Evolutionary conservation across 257 asterid genomes (phyloP).

Genomic region (Nicotiana tabacum): DNA sequence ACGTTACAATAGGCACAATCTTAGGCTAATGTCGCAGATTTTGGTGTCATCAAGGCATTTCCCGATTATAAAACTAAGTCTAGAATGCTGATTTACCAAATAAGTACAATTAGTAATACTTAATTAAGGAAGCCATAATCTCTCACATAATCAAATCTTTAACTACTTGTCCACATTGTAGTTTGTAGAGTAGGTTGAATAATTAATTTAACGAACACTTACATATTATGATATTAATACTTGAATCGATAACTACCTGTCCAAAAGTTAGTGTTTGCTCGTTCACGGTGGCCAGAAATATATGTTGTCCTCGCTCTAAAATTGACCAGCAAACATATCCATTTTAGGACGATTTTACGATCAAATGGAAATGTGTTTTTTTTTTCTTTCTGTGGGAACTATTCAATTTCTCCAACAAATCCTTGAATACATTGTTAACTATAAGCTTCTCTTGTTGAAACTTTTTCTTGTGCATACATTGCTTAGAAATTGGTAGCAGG

Average conservation of each 20-base stretch:
- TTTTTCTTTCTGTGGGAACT: slow-evolving; percentile 21
- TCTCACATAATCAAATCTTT: not conserved
- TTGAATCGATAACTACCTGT: slow-evolving; percentile 16
- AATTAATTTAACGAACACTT: not conserved
- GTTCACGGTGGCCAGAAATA: slow-evolving; percentile 16
- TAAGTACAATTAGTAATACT: slow-evolving; percentile 1
- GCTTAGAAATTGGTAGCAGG: not conserved
- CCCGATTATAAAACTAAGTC: not conserved
- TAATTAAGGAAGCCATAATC: slow-evolving; percentile 2
- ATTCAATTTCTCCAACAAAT: slow-evolving; percentile 41
- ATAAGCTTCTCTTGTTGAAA: not conserved
- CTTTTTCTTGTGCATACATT: not conserved
- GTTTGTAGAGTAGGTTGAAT: not conserved
- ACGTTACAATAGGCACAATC: slow-evolving; percentile 23
- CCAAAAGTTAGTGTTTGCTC: slow-evolving; percentile 2
- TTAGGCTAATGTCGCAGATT: slow-evolving; percentile 31
- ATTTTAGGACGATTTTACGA: slow-evolving; percentile 16
- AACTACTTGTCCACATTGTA: slow-evolving; percentile 6
- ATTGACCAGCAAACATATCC: slow-evolving; percentile 28
- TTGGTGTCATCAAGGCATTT: slow-evolving; percentile 21
- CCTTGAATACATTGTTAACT: slow-evolving; percentile 11
- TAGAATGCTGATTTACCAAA: not conserved
- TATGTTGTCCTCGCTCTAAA: slow-evolving; percentile 18
- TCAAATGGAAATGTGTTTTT: not conserved
- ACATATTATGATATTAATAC: too few relatives aligned